Evolutionary conservation across 2,329 filamentous ascomycete species (phyloP).

Genomic region (Bipolaris zeicola): DNA sequence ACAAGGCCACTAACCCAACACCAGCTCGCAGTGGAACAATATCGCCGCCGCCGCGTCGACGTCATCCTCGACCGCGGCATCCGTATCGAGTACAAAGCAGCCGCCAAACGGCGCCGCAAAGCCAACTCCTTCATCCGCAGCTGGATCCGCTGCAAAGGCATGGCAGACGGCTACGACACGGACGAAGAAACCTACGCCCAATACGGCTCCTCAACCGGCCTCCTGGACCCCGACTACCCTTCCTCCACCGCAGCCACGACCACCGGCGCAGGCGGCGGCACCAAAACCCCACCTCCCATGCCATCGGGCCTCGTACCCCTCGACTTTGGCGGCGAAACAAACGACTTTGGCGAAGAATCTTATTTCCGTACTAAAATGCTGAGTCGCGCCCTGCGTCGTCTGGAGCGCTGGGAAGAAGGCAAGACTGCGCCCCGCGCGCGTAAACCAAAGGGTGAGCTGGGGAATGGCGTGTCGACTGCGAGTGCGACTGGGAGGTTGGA

Average conservation of each 20-base stretch:
- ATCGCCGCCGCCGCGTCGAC: constrained; percentile 78
- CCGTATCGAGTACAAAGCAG: constrained; percentile 67
- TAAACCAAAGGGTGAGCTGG: constrained; percentile 27
- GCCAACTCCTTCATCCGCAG: constrained; percentile 72
- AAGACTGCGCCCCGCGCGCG: constrained; percentile 27
- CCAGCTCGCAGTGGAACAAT: constrained; percentile 79
- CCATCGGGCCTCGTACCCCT: constrained; percentile 65
- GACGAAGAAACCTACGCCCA: constrained; percentile 46
- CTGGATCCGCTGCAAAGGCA: constrained; percentile 64
- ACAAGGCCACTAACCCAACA: constrained; percentile 79
- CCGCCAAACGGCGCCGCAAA: constrained; percentile 65
- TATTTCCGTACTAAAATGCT: constrained; percentile 70
- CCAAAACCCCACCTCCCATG: constrained; percentile 41
- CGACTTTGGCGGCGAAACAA: constrained; percentile 59
- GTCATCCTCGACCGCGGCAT: constrained; percentile 79
- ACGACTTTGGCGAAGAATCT: constrained; percentile 79
- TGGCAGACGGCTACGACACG: constrained; percentile 55
- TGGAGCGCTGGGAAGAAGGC: constrained; percentile 71
- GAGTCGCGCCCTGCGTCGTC: constrained; percentile 65
- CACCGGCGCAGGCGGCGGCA: constrained; percentile 18
- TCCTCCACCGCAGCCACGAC: not conserved
- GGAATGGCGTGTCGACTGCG: not conserved
- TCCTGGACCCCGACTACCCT: not conserved
- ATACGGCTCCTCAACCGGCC: constrained; percentile 1
- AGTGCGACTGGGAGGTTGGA: constrained; percentile 14